phyloP scores from a whole-genome alignment of 257 asterid genomes.

The Solanum dulcamara region DNA sequence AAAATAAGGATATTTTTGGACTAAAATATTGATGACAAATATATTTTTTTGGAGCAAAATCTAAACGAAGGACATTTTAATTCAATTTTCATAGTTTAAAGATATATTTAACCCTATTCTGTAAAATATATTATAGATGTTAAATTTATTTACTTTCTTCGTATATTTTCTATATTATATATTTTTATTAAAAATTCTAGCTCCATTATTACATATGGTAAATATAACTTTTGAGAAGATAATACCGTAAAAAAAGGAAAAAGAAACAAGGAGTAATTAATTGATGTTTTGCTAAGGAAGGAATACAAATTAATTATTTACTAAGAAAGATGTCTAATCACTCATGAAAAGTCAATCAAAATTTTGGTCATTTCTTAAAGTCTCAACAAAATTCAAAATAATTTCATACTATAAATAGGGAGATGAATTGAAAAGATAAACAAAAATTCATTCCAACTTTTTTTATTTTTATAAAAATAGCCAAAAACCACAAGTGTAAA shows the following conservation, averaged over 20 bases:
- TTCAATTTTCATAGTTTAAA: no score
- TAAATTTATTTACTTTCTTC: neutral
- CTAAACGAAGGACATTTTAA: no score
- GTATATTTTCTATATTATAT: neutral
- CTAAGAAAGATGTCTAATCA: slow-evolving; percentile 43
- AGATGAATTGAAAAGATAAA: slow-evolving; percentile 17
- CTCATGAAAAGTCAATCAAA: slow-evolving; percentile 51
- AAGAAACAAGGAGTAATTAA: neutral
- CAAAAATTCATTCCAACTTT: slow-evolving; percentile 32
- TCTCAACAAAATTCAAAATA: neutral
- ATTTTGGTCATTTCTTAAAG: slow-evolving; percentile 19
- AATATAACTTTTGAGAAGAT: neutral
- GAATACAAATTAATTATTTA: slow-evolving; percentile 17
- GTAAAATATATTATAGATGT: neutral
- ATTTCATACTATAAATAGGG: slow-evolving; percentile 32
- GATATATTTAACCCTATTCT: no score
- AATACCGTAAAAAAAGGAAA: neutral
- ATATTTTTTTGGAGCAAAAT: no score
- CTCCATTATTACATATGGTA: neutral
- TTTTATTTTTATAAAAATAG: neutral
- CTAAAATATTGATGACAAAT: no score
- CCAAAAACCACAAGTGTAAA: neutral
- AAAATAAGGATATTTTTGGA: no score
- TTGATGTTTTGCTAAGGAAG: slow-evolving; percentile 11
- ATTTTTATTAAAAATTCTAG: neutral